These are phyloP conservation scores for Calonectria naviculata DNA, from an alignment of 2,329 filamentous ascomycete species.

Conservation along the genomic window DNA sequence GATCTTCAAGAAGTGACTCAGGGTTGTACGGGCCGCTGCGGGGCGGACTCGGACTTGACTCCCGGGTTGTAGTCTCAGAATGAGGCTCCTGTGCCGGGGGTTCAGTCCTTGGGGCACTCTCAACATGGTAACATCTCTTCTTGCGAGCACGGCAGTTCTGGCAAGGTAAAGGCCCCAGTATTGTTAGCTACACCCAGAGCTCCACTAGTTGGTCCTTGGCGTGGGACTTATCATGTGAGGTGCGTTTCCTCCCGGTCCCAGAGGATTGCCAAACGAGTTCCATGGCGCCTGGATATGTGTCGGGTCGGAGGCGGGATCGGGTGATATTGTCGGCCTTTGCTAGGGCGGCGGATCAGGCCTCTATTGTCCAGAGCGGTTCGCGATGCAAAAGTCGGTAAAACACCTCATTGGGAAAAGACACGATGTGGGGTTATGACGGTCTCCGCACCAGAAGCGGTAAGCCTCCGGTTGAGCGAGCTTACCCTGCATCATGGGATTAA, in stretches of 20 bases:
- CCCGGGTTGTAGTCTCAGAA: background rate
- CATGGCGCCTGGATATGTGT: constrained; percentile 1
- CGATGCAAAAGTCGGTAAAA: background rate
- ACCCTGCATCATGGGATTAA: background rate
- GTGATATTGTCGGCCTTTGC: background rate
- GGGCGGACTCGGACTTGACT: constrained; percentile 4
- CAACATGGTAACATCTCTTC: constrained; percentile 23
- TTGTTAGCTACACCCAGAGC: constrained; percentile 1
- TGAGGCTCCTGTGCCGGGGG: background rate
- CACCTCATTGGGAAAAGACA: background rate
- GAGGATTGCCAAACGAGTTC: constrained; percentile 25
- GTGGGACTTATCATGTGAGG: constrained; percentile 22
- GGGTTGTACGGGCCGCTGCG: constrained; percentile 18
- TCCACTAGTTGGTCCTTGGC: background rate
- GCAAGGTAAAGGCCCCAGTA: constrained; percentile 8
- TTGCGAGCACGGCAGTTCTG: constrained; percentile 22
- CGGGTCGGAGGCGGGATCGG: background rate
- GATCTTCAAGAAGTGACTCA: constrained; percentile 20
- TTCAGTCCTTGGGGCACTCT: background rate
- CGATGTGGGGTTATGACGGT: background rate
- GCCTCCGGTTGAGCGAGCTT: background rate
- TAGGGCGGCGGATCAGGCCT: background rate
- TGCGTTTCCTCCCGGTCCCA: constrained; percentile 11
- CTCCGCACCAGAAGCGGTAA: background rate
- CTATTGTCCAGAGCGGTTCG: background rate